phyloP scores from a whole-genome alignment of 176 grass and related monocot genomes.

The Elaeis guineensis region DNA sequence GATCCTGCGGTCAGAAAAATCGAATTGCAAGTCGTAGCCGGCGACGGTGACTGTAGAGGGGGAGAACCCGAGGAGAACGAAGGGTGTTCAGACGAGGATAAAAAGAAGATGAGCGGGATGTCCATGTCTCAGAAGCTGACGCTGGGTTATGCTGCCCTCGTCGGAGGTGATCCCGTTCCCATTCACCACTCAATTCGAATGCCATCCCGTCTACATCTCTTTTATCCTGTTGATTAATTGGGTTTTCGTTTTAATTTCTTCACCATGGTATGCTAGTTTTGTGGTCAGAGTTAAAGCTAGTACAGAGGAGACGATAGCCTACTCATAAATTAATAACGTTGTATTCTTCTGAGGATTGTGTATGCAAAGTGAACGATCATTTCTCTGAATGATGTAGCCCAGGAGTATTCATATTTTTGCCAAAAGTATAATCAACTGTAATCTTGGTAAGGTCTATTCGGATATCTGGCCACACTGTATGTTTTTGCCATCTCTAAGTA shows the following conservation, averaged over 20 bases:
- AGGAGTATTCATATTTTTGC: too few species aligned
- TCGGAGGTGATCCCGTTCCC: slow-evolving; percentile 11
- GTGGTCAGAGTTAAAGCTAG: neutral
- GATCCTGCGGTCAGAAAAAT: slow-evolving; percentile 25
- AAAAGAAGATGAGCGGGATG: slow-evolving; percentile 1
- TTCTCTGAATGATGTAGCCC: too few species aligned
- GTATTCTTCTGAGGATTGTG: too few species aligned
- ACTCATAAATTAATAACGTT: too few species aligned
- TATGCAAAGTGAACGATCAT: too few species aligned
- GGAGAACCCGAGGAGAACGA: slow-evolving; percentile 13
- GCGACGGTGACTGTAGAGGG: neutral
- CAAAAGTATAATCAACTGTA: too few species aligned
- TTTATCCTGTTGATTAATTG: too few species aligned
- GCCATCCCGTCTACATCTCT: too few species aligned
- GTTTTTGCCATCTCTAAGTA: too few species aligned
- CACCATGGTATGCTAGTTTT: neutral
- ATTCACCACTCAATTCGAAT: neutral
- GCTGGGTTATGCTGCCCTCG: slow-evolving; percentile 10
- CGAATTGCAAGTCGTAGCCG: neutral
- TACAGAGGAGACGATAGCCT: too few species aligned
- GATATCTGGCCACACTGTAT: too few species aligned
- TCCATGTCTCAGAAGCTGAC: slow-evolving; percentile 13
- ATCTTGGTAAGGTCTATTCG: too few species aligned
- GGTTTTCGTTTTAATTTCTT: neutral
- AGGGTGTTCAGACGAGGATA: slow-evolving; percentile 14